Evolutionary conservation across 148 eudicot species (phyloP), one percentile per base, ranked within the genome.

Genomic region (Rhododendron simsii): DNA sequence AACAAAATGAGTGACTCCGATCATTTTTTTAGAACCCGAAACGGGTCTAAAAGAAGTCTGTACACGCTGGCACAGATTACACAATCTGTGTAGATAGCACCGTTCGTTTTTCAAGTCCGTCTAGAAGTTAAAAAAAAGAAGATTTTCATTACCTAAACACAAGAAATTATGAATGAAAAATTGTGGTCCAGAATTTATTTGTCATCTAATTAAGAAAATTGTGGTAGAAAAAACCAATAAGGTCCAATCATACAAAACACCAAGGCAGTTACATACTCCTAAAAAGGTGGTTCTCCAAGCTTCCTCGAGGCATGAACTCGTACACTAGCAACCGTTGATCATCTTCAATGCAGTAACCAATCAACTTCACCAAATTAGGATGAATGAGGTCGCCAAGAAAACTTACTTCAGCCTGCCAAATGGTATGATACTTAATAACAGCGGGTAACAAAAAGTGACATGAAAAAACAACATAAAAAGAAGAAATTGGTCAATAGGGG

Each of bases 261-360:
- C 84, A 79, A 81, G 51, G 87, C 78, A 88, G 73, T 69, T 83
- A 89, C 94, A 50, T 93, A 92, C 95, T 93, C 87, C 95, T 88
- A 85, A 93, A 93, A 51, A 93, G 88, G 86, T 93, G 95, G 87
- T 93, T 93, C 91, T 93, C 95, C 91, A 93, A 92, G 89, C 95
- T 93, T 87, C 95, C 95, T 78, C 95, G 90, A 71, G 94, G 95
- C 94, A 93, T 91, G 83, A 93, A 93, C 86, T 93, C 95, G 78
- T 93, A 93, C n/a, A 90, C 95, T 33, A 93, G 91, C 86, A 93
- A 78, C 81, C 95, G 89, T 85, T 93, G 95, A 91, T 93, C 93
- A 91, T 93, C 95, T 89, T 93, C 95, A 77, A 93, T 93, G 84
- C 95, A 93, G 84, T 93, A 93, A 83, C 95, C 95, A 82, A 93